Base-by-base conservation (phyloP, 2,329 filamentous ascomycete genomes). In the Clonostachys rosea region DNA sequence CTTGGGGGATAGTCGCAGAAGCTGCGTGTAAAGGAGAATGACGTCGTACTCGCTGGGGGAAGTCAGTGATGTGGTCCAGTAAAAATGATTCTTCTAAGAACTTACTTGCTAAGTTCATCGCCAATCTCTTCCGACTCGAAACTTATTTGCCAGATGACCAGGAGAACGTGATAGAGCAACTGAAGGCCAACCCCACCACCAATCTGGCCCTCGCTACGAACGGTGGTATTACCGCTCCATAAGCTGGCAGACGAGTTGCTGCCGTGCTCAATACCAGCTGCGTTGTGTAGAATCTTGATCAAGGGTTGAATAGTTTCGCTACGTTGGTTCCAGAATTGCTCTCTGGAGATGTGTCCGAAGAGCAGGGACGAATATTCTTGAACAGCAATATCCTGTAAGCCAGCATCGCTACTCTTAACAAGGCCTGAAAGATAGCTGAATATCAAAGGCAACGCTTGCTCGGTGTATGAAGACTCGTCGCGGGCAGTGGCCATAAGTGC, bases 61-160 rank as follows among this genome's bases (percentile, higher is more conserved):
- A 50, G 50, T 59, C 44, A 63, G 58, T 40, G 34, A 13, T n/a
- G 39, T 6, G 45, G 18, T 41, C 10, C 13, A 3, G 12, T 39
- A 12, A 13, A 12, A 13, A 5, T 34, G 17, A 11, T 14, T 45
- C 3, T 34, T 8, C 16, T 17, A 33, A 14, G n/a, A 11, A 69
- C 86, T 59, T 76, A 94, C 89, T 91, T 84, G 67, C 97, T 89
- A 49, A 99, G 75, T 40, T 92, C 91, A 50, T 85, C 79, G 36
- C 82, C 82, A 59, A 86, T 75, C 3, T 75, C 69, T 49, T 86
- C 84, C 12, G 90, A 89, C 64, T 97, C 94, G 56, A 99, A 99
- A 62, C 91, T 96, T 56, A 99, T 76, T 73, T 97, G 91, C 94
- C 94, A 99, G 49, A 99, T 73, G 12, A 95, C 91, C 44, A 99